Conservation (phyloP, 805 yeast genomes). For the Saccharomycopsis sp. region DNA sequence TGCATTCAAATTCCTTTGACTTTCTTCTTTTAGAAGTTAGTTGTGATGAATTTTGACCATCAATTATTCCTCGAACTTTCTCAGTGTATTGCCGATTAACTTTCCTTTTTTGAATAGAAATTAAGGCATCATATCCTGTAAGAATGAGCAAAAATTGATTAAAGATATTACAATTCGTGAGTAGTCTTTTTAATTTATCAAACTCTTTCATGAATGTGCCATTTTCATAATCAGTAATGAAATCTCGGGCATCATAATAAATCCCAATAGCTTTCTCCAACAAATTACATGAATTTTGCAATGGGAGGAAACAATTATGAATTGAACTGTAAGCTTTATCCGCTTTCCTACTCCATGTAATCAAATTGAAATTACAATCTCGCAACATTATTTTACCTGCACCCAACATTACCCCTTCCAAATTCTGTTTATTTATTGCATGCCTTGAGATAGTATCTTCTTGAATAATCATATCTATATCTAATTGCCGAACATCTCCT, state of each 20-base stretch:
- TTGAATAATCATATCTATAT: neutral
- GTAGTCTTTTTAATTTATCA: constrained; percentile 3
- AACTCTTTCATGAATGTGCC: constrained; percentile 13
- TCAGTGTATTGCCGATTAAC: constrained; percentile 13
- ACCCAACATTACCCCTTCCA: constrained; percentile 6
- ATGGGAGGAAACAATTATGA: constrained; percentile 16
- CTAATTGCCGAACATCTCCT: neutral
- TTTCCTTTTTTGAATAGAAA: constrained; percentile 10
- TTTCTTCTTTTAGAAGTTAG: neutral
- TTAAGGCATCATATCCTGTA: constrained; percentile 7
- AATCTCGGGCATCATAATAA: constrained; percentile 12
- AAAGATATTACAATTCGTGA: neutral
- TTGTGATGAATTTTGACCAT: neutral
- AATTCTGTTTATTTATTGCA: neutral
- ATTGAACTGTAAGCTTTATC: constrained; percentile 6
- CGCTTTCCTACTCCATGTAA: constrained; percentile 12
- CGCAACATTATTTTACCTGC: neutral
- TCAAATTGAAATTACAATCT: constrained; percentile 3
- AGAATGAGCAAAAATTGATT: constrained; percentile 14
- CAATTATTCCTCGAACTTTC: constrained; percentile 8
- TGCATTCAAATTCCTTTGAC: neutral
- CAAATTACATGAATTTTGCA: neutral
- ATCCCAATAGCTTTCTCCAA: constrained; percentile 8
- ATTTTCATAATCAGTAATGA: constrained; percentile 7
- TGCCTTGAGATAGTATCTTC: neutral